phyloP scores from a whole-genome alignment of 306 rosid genomes.

The Gastrolobium villosum region DNA sequence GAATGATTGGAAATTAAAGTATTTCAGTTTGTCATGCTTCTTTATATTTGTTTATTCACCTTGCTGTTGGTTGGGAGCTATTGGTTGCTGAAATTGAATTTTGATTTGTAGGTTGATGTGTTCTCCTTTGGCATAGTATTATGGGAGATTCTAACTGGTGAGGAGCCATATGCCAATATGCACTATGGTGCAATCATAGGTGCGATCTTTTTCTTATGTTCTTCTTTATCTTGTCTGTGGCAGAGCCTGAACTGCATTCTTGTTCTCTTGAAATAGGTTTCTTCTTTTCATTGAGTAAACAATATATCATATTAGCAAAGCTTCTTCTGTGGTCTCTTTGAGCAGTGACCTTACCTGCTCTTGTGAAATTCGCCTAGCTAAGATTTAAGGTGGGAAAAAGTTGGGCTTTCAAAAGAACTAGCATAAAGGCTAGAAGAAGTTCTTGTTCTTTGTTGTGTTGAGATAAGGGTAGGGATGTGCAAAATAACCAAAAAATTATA shows the following conservation, averaged over 20 bases:
- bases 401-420: background rate
- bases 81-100: conserved; percentile 43
- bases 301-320: background rate
- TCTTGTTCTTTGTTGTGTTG: too few relatives aligned
- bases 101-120: conserved; percentile 79
- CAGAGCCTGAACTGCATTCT: conserved; percentile 18
- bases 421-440: too few relatives aligned
- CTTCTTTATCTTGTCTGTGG: conserved; percentile 18
- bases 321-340: background rate
- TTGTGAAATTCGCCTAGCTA: background rate
- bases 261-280: conserved; percentile 23
- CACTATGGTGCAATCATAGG: conserved; percentile 97
- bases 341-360: background rate
- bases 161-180: conserved; percentile 95
- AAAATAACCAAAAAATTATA: too few relatives aligned
- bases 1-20: background rate
- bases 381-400: conserved; percentile 3
- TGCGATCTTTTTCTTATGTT: conserved; percentile 39
- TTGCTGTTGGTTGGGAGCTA: conserved; percentile 22
- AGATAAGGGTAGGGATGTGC: too few relatives aligned
- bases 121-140: conserved; percentile 93
- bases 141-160: conserved; percentile 93
- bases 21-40: conserved; percentile 34
- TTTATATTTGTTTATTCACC: conserved; percentile 1
- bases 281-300: conserved; percentile 16